Conservation (phyloP, 345 rosid genomes). For the Gossypium stocksii region DNA sequence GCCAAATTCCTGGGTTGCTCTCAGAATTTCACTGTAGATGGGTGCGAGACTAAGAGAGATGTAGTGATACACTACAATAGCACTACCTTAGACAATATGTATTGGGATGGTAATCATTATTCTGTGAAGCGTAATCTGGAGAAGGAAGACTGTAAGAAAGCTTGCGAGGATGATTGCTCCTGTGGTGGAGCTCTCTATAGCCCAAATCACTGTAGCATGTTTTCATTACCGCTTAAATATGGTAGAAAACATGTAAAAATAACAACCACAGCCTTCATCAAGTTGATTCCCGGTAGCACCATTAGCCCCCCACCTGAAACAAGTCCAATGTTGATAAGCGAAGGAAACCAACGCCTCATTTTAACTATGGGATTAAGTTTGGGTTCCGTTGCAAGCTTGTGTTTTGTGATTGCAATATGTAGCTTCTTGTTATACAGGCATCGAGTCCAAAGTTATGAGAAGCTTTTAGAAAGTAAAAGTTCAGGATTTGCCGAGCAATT, state of each 20-base stretch:
- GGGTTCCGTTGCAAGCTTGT: conserved; percentile 19
- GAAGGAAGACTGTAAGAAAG: conserved; percentile 16
- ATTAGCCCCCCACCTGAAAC: background rate
- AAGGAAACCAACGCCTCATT: conserved; percentile 1
- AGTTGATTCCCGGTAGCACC: background rate
- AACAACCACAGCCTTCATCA: background rate
- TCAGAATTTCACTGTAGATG: conserved; percentile 20
- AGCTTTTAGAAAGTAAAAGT: background rate
- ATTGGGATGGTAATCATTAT: conserved; percentile 7
- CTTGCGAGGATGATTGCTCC: conserved; percentile 25
- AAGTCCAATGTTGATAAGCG: background rate
- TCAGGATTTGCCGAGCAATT: background rate
- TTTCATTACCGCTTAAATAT: background rate
- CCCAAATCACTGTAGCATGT: background rate
- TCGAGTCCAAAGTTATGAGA: background rate
- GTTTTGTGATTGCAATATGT: background rate
- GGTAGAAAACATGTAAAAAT: background rate
- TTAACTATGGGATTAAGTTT: conserved; percentile 7
- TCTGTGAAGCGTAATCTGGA: background rate
- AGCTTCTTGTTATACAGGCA: conserved; percentile 11
- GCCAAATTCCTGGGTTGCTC: conserved; percentile 18
- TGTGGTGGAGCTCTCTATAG: conserved; percentile 24
- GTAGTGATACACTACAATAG: background rate
- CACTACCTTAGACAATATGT: conserved; percentile 16
- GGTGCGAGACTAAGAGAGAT: background rate